These are phyloP conservation scores for Hypoxylon crocopeplum DNA, from an alignment of 495 filamentous ascomycete species.

Conservation along the genomic window DNA sequence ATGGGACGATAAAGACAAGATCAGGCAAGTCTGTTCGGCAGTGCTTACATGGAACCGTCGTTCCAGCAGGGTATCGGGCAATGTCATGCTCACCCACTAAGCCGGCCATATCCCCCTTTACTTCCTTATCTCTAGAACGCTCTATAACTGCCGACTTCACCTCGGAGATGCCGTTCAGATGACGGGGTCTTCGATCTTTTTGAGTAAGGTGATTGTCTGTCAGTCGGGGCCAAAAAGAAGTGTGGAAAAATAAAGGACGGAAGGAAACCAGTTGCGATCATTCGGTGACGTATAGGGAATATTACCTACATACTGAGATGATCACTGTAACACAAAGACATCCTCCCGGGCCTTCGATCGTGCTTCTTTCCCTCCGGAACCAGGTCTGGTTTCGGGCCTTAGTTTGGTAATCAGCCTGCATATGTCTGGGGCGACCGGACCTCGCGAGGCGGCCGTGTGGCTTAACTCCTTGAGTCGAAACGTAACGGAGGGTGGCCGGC, in stretches of 20 bases:
- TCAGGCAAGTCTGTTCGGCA: too few species aligned
- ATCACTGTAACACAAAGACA: not conserved
- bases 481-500: constrained; percentile 21
- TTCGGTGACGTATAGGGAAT: not conserved
- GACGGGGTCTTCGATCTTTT: not conserved
- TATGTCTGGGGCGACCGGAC: constrained; percentile 9
- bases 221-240: not conserved
- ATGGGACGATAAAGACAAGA: too few species aligned
- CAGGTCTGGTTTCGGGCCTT: not conserved
- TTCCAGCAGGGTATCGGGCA: constrained; percentile 23
- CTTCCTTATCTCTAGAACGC: constrained; percentile 1
- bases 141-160: constrained; percentile 4
- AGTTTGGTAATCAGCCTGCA: too few species aligned
- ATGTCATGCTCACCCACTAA: constrained; percentile 7
- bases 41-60: constrained; percentile 13
- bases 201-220: not conserved
- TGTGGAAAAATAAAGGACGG: not conserved
- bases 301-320: not conserved
- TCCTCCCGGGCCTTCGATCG: constrained; percentile 9
- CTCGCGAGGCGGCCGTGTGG: constrained; percentile 20
- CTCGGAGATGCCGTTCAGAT: constrained; percentile 11
- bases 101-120: not conserved
- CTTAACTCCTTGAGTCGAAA: constrained; percentile 10
- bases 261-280: not conserved
- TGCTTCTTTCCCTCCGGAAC: not conserved